These are phyloP conservation scores for Colletotrichum ledebouriae DNA, from an alignment of 2,329 filamentous ascomycete species.

Conservation along the genomic window DNA sequence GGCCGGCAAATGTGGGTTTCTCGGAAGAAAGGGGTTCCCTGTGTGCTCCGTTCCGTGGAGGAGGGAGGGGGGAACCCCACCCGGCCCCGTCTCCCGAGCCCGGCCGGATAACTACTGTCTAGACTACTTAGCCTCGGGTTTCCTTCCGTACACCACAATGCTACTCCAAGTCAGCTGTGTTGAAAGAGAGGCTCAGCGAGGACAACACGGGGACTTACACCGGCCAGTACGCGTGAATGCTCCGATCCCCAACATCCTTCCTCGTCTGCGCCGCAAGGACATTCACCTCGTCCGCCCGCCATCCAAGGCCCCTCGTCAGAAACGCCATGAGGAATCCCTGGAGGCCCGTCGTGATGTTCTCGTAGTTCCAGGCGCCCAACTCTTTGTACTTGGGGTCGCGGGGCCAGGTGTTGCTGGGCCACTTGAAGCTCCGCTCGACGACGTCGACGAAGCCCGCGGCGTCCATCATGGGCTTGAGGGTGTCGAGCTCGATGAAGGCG, in stretches of 20 bases:
- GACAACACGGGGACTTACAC: constrained; percentile 48
- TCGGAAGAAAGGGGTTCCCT: background rate
- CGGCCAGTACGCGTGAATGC: constrained; percentile 51
- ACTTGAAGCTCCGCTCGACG: constrained; percentile 49
- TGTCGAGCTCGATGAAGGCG: constrained; percentile 38
- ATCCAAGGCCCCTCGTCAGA: constrained; percentile 54
- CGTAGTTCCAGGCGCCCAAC: constrained; percentile 51
- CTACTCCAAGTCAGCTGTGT: constrained; percentile 17
- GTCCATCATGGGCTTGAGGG: constrained; percentile 42
- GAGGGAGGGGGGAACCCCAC: background rate
- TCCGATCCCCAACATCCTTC: constrained; percentile 46
- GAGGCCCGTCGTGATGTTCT: constrained; percentile 51
- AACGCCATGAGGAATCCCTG: constrained; percentile 54
- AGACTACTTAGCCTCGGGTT: constrained; percentile 1
- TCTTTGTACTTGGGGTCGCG: constrained; percentile 52
- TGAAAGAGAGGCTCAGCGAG: background rate
- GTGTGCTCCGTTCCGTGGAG: background rate
- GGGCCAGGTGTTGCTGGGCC: constrained; percentile 56
- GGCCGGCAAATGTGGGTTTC: constrained; percentile 1
- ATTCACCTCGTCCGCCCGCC: constrained; percentile 50
- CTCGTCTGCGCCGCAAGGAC: constrained; percentile 46
- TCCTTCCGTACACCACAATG: constrained; percentile 38
- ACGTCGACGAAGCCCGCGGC: constrained; percentile 54
- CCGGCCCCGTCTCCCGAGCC: constrained; percentile 15
- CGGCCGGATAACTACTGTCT: background rate